These are phyloP conservation scores for Cutaneotrichosporon mucoides DNA, from an alignment of 1,284 basidiomycete species.

Conservation along the genomic window DNA sequence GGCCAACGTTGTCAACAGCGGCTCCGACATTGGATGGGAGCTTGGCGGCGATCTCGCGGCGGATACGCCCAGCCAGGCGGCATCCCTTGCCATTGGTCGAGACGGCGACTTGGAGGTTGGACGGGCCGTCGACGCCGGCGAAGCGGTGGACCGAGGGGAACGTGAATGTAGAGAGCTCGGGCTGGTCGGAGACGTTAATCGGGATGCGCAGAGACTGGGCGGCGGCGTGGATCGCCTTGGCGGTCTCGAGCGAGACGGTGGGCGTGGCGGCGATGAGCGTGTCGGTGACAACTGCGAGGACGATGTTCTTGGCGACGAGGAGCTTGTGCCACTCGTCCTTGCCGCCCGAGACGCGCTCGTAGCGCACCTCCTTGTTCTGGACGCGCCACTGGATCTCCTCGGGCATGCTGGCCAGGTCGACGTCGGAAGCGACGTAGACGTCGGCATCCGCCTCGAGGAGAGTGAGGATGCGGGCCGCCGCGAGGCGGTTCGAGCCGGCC, in stretches of 20 bases:
- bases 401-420: constrained; percentile 51
- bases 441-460: constrained; percentile 75
- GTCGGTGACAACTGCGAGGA: constrained; percentile 71
- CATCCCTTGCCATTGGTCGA: constrained; percentile 92
- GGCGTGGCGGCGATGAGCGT: constrained; percentile 53
- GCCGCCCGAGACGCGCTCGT: constrained; percentile 45
- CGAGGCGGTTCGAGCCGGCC: constrained; percentile 69
- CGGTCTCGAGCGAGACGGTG: constrained; percentile 50
- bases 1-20: constrained; percentile 73
- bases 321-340: constrained; percentile 10
- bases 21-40: constrained; percentile 70
- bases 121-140: constrained; percentile 49
- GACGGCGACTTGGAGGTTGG: constrained; percentile 75
- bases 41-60: constrained; percentile 73
- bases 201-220: constrained; percentile 65
- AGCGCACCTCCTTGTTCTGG: constrained; percentile 55
- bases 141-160: constrained; percentile 87
- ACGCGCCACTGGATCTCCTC: constrained; percentile 69
- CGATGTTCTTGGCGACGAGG: constrained; percentile 35
- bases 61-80: constrained; percentile 72
- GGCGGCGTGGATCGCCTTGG: constrained; percentile 56
- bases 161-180: constrained; percentile 80
- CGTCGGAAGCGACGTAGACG: constrained; percentile 62
- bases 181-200: constrained; percentile 82
- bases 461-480: constrained; percentile 72